Evolutionary conservation across 1,284 basidiomycete species (phyloP).

Genomic region (Tilletia indica): DNA sequence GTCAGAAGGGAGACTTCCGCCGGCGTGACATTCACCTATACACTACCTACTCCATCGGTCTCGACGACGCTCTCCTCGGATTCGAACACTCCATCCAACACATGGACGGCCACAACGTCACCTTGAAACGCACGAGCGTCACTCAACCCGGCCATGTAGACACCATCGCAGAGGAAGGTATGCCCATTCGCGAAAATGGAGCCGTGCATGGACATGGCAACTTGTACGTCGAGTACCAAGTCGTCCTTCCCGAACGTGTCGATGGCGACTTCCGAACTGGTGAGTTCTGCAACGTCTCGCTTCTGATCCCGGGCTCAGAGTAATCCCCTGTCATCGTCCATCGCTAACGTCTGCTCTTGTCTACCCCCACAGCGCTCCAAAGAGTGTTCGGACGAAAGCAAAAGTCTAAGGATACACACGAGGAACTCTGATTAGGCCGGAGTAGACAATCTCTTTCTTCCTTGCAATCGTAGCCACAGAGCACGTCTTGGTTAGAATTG

Average conservation of each 20-base stretch:
- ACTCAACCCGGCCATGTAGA: slow-evolving; percentile 50
- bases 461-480: no score
- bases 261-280: slow-evolving; percentile 15
- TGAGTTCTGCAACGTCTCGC: not conserved
- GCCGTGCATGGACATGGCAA: slow-evolving; percentile 37
- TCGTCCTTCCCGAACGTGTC: slow-evolving; percentile 36
- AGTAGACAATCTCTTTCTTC: no score
- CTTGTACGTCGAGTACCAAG: slow-evolving; percentile 48
- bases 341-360: no score
- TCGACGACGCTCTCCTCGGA: slow-evolving; percentile 51
- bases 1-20: slow-evolving; percentile 41
- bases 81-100: slow-evolving; percentile 47
- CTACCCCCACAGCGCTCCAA: slow-evolving; percentile 3
- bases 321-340: no score
- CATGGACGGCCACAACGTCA: slow-evolving; percentile 47
- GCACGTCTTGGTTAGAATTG: no score
- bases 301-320: no score
- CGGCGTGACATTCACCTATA: slow-evolving; percentile 47
- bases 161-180: slow-evolving; percentile 42
- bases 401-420: not conserved
- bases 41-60: slow-evolving; percentile 42
- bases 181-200: slow-evolving; percentile 44
- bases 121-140: slow-evolving; percentile 35
- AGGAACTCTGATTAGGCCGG: slow-evolving; percentile 1
- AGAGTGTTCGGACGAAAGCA: slow-evolving; percentile 6